phyloP scores from a whole-genome alignment of 2,329 filamentous ascomycete genomes.

The Alternaria atra region DNA sequence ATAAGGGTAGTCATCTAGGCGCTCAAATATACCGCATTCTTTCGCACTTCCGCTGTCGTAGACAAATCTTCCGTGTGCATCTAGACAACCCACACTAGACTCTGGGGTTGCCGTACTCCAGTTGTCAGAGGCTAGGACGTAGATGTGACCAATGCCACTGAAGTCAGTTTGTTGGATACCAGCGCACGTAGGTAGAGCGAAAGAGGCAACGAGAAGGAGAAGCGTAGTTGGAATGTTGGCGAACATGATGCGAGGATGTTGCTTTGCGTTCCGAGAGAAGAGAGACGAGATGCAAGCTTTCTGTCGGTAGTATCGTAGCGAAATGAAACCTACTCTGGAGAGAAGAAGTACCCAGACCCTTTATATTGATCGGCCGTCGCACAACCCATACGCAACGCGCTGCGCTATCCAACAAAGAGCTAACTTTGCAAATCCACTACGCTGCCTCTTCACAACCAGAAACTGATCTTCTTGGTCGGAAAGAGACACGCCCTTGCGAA shows the following conservation, averaged over 20 bases:
- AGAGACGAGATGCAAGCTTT: constrained; percentile 4
- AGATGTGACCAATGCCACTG: constrained; percentile 41
- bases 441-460: neutral
- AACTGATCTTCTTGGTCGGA: neutral
- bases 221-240: constrained; percentile 15
- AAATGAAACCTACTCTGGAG: neutral
- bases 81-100: constrained; percentile 41
- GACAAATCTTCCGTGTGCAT: constrained; percentile 36
- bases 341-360: neutral
- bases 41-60: neutral
- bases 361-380: neutral
- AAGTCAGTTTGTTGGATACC: constrained; percentile 38
- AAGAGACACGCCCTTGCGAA: neutral
- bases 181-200: constrained; percentile 24
- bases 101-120: constrained; percentile 35
- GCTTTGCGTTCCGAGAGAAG: neutral
- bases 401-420: neutral
- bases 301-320: neutral
- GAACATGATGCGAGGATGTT: constrained; percentile 13
- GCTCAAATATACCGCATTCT: constrained; percentile 39
- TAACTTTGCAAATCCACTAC: neutral
- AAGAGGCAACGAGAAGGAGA: constrained; percentile 12
- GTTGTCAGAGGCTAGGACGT: constrained; percentile 41
- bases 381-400: neutral
- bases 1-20: constrained; percentile 34